Percentiles rank a stretch among this genome's conserved stretches.
Conservation (phyloP, 495 filamentous ascomycete genomes). For the Hypoxylon cercidicola region DNA sequence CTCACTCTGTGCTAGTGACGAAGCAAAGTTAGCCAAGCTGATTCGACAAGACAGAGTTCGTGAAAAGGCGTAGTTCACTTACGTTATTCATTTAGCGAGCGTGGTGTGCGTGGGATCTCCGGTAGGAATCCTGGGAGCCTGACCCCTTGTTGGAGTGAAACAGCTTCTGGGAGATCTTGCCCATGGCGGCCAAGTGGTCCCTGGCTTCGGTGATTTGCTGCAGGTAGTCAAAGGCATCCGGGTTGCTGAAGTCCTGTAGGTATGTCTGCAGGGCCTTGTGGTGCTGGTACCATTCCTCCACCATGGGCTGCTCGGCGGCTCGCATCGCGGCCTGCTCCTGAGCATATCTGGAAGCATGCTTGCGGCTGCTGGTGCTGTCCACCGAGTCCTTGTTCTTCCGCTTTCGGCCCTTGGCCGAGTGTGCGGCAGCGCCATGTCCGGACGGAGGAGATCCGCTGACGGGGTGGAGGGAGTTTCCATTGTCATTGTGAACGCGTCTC, state of each 20-base stretch:
- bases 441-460: slow-evolving; percentile 49
- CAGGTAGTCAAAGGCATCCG: slow-evolving; percentile 56
- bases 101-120: slow-evolving; percentile 46
- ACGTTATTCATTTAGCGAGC: slow-evolving; percentile 45
- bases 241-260: slow-evolving; percentile 54
- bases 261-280: slow-evolving; percentile 57
- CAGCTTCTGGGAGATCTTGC: slow-evolving; percentile 50
- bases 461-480: slow-evolving; percentile 51
- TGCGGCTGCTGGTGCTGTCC: slow-evolving; percentile 53
- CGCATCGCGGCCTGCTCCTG: slow-evolving; percentile 44
- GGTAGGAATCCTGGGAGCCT: slow-evolving; percentile 41
- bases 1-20: slow-evolving; percentile 13
- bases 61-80: neutral
- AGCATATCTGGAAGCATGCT: slow-evolving; percentile 50
- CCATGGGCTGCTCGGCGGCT: slow-evolving; percentile 47
- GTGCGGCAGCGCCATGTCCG: slow-evolving; percentile 42
- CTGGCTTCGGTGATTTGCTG: slow-evolving; percentile 57
- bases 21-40: slow-evolving; percentile 18
- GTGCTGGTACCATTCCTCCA: slow-evolving; percentile 60
- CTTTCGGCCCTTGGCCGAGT: slow-evolving; percentile 58
- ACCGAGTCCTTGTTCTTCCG: slow-evolving; percentile 60
- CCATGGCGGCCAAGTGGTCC: slow-evolving; percentile 57
- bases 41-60: neutral
- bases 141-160: slow-evolving; percentile 41
- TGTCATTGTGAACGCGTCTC: slow-evolving; percentile 90